A percentile compares a stretch with the other conserved stretches of the same genome.
Conservation (phyloP, 106 monocot species). For the Apostasia shenzhenica region DNA sequence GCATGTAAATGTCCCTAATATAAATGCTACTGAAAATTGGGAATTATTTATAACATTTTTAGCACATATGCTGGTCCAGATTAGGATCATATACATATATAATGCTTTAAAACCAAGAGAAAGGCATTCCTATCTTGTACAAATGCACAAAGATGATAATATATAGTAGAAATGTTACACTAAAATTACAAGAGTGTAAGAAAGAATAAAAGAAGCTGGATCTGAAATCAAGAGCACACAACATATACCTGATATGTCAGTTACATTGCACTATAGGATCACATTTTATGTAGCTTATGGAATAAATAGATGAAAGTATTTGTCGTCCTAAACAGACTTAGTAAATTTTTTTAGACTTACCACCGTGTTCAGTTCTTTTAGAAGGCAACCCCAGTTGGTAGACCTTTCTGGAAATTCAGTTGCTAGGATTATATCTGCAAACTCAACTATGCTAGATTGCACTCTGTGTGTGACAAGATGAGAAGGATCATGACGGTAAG, state of each 20-base stretch:
- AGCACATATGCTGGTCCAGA: too few relatives aligned
- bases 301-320: not conserved
- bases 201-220: not conserved
- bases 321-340: not conserved
- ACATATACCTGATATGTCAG: not conserved
- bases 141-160: too few relatives aligned
- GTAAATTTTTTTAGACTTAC: slow-evolving; percentile 23
- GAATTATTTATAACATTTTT: too few relatives aligned
- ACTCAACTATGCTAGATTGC: slow-evolving; percentile 60
- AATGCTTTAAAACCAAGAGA: too few relatives aligned
- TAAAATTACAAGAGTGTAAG: too few relatives aligned
- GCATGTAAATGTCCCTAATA: too few relatives aligned
- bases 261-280: not conserved
- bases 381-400: slow-evolving; percentile 37
- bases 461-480: slow-evolving; percentile 81
- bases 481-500: slow-evolving; percentile 87
- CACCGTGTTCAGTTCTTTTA: slow-evolving; percentile 50
- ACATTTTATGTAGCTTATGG: not conserved
- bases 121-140: too few relatives aligned
- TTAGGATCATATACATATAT: too few relatives aligned
- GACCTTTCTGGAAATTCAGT: slow-evolving; percentile 28
- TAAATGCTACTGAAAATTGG: too few relatives aligned
- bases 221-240: not conserved
- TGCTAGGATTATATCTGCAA: slow-evolving; percentile 44
- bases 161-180: too few relatives aligned